A percentile compares a stretch with the other conserved stretches of the same genome.
Evolutionary conservation across 352 stramenopile species (phyloP).

Genomic region (Globisporangium perplexum): DNA sequence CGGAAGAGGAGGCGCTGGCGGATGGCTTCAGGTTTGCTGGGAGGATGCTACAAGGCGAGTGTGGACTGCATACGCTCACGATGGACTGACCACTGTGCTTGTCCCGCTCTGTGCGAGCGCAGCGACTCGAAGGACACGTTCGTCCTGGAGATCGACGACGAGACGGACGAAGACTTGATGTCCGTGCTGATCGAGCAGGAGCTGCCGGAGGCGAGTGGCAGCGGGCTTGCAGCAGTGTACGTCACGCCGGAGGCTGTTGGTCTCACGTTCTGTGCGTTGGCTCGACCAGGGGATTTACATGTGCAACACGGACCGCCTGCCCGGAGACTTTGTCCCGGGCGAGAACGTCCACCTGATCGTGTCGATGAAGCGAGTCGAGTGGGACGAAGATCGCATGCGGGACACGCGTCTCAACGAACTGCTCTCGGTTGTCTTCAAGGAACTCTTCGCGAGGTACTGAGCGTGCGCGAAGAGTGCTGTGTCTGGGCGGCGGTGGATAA

Average conservation of each 20-base stretch:
- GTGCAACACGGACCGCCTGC: slow-evolving; percentile 79
- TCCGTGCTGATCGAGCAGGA: slow-evolving; percentile 87
- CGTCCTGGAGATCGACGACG: slow-evolving; percentile 89
- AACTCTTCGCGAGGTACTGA: slow-evolving; percentile 75
- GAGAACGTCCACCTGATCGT: slow-evolving; percentile 84
- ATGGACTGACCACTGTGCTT: background rate
- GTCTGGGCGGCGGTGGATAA: background rate
- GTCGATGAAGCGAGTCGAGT: slow-evolving; percentile 84
- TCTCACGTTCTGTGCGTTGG: background rate
- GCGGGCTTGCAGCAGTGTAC: background rate
- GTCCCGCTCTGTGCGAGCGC: background rate
- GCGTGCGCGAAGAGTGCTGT: background rate
- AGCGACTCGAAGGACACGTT: slow-evolving; percentile 86
- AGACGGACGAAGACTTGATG: slow-evolving; percentile 91
- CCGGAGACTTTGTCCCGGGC: slow-evolving; percentile 58
- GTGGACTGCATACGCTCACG: background rate
- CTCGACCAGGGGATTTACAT: slow-evolving; percentile 64
- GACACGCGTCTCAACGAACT: slow-evolving; percentile 82
- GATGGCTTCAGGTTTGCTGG: slow-evolving; percentile 47
- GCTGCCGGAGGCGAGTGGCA: slow-evolving; percentile 42
- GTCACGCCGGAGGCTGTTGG: background rate
- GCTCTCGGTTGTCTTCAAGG: slow-evolving; percentile 80
- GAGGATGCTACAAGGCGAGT: background rate
- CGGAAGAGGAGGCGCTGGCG: slow-evolving; percentile 72
- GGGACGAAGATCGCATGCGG: slow-evolving; percentile 84